phyloP scores from a whole-genome alignment of 768 basidiomycete species.

The Lepiota venenata region DNA sequence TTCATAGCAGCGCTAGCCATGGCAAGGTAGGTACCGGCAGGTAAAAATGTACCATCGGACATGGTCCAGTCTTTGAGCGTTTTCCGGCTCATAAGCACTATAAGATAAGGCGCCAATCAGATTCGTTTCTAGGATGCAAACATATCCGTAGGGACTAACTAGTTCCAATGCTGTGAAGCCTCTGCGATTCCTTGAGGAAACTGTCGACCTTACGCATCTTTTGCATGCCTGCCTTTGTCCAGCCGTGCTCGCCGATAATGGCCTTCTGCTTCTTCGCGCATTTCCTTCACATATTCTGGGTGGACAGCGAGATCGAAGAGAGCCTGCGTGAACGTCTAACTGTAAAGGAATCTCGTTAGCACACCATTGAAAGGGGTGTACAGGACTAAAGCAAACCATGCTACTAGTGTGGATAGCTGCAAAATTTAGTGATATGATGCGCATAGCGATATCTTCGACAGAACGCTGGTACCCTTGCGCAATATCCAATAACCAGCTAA shows the following conservation, averaged over 20 bases:
- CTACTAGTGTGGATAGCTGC: conserved; percentile 39
- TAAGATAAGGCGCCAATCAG: too few species aligned
- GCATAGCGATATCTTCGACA: conserved; percentile 18
- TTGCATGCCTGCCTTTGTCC: conserved; percentile 29
- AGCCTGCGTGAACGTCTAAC: conserved; percentile 30
- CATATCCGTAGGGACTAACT: not conserved
- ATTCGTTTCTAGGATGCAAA: not conserved
- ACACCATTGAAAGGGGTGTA: not conserved
- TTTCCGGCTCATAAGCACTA: conserved; percentile 18
- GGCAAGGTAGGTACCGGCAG: conserved; percentile 20
- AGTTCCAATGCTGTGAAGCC: conserved; percentile 8
- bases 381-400: conserved; percentile 21
- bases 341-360: not conserved
- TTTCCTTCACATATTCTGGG: conserved; percentile 26
- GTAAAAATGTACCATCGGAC: conserved; percentile 34
- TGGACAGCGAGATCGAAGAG: conserved; percentile 33
- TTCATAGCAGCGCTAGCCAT: conserved; percentile 29
- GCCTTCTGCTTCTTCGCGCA: conserved; percentile 43
- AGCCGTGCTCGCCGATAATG: conserved; percentile 29
- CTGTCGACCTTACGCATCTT: conserved; percentile 43
- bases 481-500: conserved; percentile 16
- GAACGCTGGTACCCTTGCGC: conserved; percentile 9
- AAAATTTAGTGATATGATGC: conserved; percentile 36
- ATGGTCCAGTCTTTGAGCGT: conserved; percentile 37
- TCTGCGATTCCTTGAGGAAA: conserved; percentile 37